Base-by-base conservation (phyloP, 2,329 filamentous ascomycete genomes). In the Ophiostoma australiae region DNA sequence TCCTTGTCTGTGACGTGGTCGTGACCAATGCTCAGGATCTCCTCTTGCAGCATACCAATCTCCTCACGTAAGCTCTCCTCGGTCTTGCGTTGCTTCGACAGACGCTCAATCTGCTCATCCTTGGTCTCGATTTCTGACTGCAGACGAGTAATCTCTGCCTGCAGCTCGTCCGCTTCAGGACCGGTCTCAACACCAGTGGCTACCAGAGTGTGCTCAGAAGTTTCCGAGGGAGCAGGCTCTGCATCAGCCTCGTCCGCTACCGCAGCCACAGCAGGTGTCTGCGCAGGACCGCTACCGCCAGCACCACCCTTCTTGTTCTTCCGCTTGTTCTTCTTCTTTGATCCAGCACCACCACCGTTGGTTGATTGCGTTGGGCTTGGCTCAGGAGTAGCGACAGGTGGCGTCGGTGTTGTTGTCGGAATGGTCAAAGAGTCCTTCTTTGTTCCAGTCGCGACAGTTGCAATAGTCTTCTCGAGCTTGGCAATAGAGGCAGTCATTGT, bases 1-100 rank as follows among this genome's bases (percentile, higher is more conserved):
- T 95, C 89, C 79, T 93, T 94, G 17, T 91, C 90, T 75, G 92
- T 89, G 13, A 97, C 92, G 76, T 94, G 90, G 72, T 96, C 92
- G 75, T 93, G 88, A 11, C 93, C 93, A 73, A 96, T 88, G 68
- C 88, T 84, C 63, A 94, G 81, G 8, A 98, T 82, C 74, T 94
- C 91, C 71, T 97, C 92, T 69, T 90, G 88, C 72, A 98, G 82
- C 3, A 87, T 89, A 76, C 96, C 93, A 72, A 97, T 91, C 80
- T 98, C 94, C 76, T 97, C 94, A 35, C 87, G 85, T 63, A 97
- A 82, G 27, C 90, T 90, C 70, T 94, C 92, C 71, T 95, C 91
- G 20, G 89, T 91, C 77, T 89, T 88, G 67, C 92, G 83, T 78
- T 90, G 90, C 71, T 87, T 86, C 35, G 87, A 86, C 5, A 97